A percentile compares a stretch with the other conserved stretches of the same genome.
Evolutionary conservation across 1,284 basidiomycete species (phyloP).

Genomic region (Ceratobasidium sp.): DNA sequence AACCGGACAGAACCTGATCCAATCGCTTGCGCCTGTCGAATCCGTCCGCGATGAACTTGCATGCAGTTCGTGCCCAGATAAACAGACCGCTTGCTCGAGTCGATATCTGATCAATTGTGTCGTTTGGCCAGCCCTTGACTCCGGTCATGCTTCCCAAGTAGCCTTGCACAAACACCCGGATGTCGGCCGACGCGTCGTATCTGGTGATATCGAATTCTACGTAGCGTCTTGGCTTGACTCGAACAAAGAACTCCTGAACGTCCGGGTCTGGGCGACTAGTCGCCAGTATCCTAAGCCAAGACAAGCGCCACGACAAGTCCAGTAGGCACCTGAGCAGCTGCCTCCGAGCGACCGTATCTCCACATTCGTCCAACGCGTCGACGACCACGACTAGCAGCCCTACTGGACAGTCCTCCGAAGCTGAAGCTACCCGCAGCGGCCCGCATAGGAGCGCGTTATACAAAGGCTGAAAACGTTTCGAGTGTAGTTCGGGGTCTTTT

Average conservation of each 20-base stretch:
- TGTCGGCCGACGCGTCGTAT: not conserved
- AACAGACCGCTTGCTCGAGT: not conserved
- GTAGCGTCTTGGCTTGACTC: too few species aligned
- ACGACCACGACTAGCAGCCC: constrained; percentile 18
- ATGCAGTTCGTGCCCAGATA: too few species aligned
- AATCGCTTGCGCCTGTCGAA: not conserved
- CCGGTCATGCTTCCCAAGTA: too few species aligned
- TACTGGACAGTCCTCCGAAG: not conserved
- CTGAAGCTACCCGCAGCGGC: not conserved
- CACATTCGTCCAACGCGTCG: not conserved
- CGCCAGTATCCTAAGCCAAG: constrained; percentile 18
- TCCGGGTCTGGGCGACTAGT: constrained; percentile 35
- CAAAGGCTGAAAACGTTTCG: not conserved
- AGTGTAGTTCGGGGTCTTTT: not conserved
- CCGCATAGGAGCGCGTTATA: not conserved
- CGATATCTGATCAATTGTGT: constrained; percentile 26
- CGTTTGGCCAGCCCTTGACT: not conserved
- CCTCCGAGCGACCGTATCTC: not conserved
- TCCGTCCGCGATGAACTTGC: not conserved
- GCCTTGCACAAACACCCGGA: not conserved
- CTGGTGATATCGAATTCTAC: not conserved
- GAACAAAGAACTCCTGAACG: not conserved
- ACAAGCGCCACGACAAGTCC: not conserved
- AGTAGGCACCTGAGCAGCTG: not conserved
- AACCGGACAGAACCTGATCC: too few species aligned